These are phyloP conservation scores for Gremmenia infestans DNA, from an alignment of 2,329 filamentous ascomycete species.

Conservation along the genomic window DNA sequence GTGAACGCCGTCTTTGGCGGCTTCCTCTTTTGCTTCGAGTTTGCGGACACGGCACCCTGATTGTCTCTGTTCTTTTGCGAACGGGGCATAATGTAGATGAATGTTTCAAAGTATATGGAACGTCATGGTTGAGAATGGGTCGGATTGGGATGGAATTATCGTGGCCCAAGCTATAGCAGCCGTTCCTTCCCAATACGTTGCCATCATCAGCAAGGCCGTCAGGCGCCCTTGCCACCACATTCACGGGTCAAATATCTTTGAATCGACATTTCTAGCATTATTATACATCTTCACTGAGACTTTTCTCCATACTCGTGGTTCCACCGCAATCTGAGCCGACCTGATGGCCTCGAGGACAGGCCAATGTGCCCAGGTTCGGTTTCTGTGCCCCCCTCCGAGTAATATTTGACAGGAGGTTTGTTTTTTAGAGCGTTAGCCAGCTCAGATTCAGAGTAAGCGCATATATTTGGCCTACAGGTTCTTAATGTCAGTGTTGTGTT, in stretches of 20 bases:
- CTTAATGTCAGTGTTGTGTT: too few relatives aligned
- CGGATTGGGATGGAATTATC: too few relatives aligned
- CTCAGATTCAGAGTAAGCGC: constrained; percentile 13
- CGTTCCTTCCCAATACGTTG: neutral
- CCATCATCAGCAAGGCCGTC: neutral
- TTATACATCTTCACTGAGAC: neutral
- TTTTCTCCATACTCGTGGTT: constrained; percentile 6
- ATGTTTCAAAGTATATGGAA: neutral
- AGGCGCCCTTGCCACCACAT: too few relatives aligned
- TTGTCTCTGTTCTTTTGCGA: neutral
- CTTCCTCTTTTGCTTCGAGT: too few relatives aligned
- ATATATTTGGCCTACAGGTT: neutral
- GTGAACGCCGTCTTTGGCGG: too few relatives aligned
- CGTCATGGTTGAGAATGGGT: neutral
- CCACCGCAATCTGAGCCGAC: constrained; percentile 5
- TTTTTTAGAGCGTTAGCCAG: constrained; percentile 8
- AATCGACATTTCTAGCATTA: too few relatives aligned
- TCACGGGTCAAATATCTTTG: too few relatives aligned
- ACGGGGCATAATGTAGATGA: neutral
- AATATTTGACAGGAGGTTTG: constrained; percentile 10
- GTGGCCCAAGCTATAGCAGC: neutral
- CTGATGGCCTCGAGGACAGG: constrained; percentile 7
- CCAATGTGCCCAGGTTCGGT: constrained; percentile 11
- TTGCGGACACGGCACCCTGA: too few relatives aligned
- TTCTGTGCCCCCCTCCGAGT: neutral